Evolutionary conservation across 148 eudicot genomes (phyloP).

Genomic region (Chenopodium album): DNA sequence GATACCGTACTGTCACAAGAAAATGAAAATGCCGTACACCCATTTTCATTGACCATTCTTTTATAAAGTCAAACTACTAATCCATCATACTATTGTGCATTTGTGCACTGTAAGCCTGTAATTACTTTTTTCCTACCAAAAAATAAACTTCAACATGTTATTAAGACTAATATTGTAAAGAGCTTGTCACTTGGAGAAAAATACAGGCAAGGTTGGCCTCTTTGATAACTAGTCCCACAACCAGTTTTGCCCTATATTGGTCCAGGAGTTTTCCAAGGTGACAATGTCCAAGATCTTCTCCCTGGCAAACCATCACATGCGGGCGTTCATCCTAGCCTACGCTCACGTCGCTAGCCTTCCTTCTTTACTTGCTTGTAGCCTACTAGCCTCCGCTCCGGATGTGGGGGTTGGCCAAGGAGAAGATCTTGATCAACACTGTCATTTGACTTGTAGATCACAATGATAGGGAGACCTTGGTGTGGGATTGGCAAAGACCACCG

Average conservation of each 20-base stretch:
- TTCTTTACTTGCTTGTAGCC: background rate
- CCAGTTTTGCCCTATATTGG: background rate
- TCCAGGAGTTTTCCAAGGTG: background rate
- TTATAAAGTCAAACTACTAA: background rate
- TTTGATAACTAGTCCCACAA: background rate
- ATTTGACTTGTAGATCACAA: background rate
- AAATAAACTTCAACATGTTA: no score
- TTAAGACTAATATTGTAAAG: background rate
- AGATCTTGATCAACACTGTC: background rate
- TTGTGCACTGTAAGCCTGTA: background rate
- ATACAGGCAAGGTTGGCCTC: no score
- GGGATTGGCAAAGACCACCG: background rate
- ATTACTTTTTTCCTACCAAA: no score
- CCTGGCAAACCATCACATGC: conserved; percentile 13
- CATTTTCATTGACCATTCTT: background rate
- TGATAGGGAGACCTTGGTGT: background rate
- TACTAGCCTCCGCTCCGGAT: background rate
- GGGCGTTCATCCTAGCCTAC: no score
- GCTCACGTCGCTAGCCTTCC: background rate
- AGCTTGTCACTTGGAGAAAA: background rate
- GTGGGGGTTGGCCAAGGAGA: conserved; percentile 13
- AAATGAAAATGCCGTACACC: background rate
- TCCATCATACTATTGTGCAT: background rate
- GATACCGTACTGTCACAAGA: background rate
- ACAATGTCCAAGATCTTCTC: conserved; percentile 8